phyloP scores from a whole-genome alignment of 768 basidiomycete species.

The Tubosaeta brunneosetosa region DNA sequence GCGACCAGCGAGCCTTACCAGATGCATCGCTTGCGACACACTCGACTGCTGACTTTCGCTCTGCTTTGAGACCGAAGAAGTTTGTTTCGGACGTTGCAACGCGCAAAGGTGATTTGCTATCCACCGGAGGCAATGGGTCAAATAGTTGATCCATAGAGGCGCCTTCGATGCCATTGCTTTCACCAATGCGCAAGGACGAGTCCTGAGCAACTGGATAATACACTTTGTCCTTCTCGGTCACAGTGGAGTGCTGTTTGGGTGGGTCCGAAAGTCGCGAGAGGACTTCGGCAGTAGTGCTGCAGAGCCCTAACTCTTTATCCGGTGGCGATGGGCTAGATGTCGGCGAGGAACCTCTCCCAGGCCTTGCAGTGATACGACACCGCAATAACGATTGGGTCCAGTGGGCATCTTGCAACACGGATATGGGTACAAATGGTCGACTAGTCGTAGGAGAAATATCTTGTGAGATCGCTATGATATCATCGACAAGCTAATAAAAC shows the following conservation, averaged over 20 bases:
- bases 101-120: conserved; percentile 25
- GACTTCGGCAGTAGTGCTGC: conserved; percentile 52
- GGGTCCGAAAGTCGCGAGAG: conserved; percentile 27
- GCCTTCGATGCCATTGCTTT: conserved; percentile 49
- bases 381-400: conserved; percentile 75
- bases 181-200: conserved; percentile 72
- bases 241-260: conserved; percentile 7
- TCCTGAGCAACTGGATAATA: conserved; percentile 68
- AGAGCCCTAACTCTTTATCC: conserved; percentile 66
- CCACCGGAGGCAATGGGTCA: conserved; percentile 30
- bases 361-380: conserved; percentile 47
- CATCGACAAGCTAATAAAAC: conserved; percentile 63
- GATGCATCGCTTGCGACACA: conserved; percentile 41
- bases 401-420: conserved; percentile 67
- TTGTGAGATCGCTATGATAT: conserved; percentile 66
- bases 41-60: conserved; percentile 37
- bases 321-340: conserved; percentile 34
- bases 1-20: conserved; percentile 55
- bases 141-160: conserved; percentile 72
- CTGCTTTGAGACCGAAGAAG: conserved; percentile 60
- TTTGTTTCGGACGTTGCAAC: conserved; percentile 41
- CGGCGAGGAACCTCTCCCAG: conserved; percentile 24
- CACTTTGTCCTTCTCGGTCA: conserved; percentile 27
- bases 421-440: conserved; percentile 62
- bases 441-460: conserved; percentile 73